Percentiles rank a stretch among this genome's conserved stretches.
phyloP scores from a whole-genome alignment of 768 basidiomycete species.

The Tulasnella sp. region DNA sequence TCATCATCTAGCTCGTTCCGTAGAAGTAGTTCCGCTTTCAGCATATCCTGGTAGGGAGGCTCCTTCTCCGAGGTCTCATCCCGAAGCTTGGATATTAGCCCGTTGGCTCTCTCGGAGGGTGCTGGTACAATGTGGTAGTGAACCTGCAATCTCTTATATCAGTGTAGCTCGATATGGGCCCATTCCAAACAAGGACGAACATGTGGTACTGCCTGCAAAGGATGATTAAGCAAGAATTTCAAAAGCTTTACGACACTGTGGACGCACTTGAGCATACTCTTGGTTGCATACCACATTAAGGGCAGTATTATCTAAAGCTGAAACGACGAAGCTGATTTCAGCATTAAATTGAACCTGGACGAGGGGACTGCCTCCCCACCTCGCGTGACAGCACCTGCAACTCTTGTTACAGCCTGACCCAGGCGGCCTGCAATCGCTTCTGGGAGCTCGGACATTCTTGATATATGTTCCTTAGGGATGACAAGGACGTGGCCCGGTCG shows the following conservation, averaged over 20 bases:
- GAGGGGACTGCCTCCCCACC: constrained; percentile 40
- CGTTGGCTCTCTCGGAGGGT: constrained; percentile 42
- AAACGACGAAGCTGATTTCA: neutral
- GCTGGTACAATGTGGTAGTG: constrained; percentile 77
- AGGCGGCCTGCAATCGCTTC: constrained; percentile 54
- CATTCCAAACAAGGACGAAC: constrained; percentile 36
- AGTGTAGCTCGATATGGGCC: neutral
- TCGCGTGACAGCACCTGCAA: constrained; percentile 58
- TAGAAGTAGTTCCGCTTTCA: constrained; percentile 54
- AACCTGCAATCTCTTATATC: constrained; percentile 43
- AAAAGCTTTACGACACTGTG: neutral
- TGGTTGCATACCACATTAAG: constrained; percentile 77
- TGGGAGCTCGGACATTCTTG: constrained; percentile 62
- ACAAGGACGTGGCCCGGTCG: constrained; percentile 65
- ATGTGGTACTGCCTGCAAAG: constrained; percentile 56
- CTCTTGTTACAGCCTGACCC: constrained; percentile 56
- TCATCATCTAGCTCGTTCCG: constrained; percentile 59
- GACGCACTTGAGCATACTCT: constrained; percentile 59
- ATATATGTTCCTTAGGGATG: constrained; percentile 61
- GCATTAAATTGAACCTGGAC: neutral
- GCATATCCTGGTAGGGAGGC: constrained; percentile 49
- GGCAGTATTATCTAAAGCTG: constrained; percentile 60
- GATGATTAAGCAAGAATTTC: neutral
- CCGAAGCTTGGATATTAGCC: neutral
- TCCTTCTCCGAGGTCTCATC: neutral